phyloP scores from a whole-genome alignment of 768 basidiomycete genomes.

The Mycena alexandri region DNA sequence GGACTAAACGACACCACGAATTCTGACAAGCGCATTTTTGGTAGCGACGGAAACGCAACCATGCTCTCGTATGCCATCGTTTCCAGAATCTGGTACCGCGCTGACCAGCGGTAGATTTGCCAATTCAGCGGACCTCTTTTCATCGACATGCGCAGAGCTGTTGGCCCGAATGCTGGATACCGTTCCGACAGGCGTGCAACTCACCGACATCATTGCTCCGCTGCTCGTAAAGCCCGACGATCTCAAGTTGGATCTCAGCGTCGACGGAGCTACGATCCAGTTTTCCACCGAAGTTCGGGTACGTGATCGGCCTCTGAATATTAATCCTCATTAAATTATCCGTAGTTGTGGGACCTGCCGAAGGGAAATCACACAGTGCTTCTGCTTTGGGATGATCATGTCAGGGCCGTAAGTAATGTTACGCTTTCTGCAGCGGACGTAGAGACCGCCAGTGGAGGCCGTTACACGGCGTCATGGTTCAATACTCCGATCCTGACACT shows the following conservation, averaged over 20 bases:
- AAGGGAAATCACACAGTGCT: not conserved
- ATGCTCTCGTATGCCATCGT: slow-evolving; percentile 44
- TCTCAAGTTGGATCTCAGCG: not conserved
- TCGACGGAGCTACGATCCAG: not conserved
- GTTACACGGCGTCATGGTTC: not conserved
- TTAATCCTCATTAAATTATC: not conserved
- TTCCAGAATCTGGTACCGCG: not conserved
- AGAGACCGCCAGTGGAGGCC: not conserved
- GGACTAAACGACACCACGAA: slow-evolving; percentile 50
- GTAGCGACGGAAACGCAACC: slow-evolving; percentile 53
- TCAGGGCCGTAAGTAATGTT: not conserved
- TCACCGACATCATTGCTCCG: slow-evolving; percentile 11
- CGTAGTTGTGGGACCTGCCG: slow-evolving; percentile 22
- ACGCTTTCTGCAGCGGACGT: not conserved
- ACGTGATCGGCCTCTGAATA: not conserved
- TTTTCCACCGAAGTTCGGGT: slow-evolving; percentile 8
- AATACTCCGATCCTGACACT: not conserved
- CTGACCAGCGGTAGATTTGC: slow-evolving; percentile 6
- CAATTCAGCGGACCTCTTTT: slow-evolving; percentile 2
- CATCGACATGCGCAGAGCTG: slow-evolving; percentile 19
- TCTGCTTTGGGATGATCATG: slow-evolving; percentile 22
- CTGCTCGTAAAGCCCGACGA: slow-evolving; percentile 8
- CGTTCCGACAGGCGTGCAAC: slow-evolving; percentile 12
- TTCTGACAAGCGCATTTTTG: slow-evolving; percentile 53
- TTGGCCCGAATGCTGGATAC: slow-evolving; percentile 19